Evolutionary conservation across 768 basidiomycete genomes (phyloP).

Genomic region (Psilocybe cubensis): DNA sequence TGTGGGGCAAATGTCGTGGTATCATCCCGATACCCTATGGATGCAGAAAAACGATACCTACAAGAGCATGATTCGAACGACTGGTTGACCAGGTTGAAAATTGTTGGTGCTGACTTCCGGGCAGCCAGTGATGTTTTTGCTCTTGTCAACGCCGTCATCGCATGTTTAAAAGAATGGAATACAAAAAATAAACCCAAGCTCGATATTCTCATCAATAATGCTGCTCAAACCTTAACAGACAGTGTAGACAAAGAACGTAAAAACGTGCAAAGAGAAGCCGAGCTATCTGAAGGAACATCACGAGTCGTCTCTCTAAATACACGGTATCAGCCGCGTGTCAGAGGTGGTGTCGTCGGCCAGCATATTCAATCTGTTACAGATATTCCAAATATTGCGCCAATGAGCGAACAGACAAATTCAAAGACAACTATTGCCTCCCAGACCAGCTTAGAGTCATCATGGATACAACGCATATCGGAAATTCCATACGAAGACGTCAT

Average conservation of each 20-base stretch:
- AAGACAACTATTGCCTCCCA: not conserved
- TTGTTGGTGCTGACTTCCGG: constrained; percentile 37
- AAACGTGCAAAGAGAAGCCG: constrained; percentile 27
- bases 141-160: constrained; percentile 29
- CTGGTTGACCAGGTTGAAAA: constrained; percentile 30
- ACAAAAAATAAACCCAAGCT: constrained; percentile 20
- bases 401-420: not conserved
- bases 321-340: constrained; percentile 21
- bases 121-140: constrained; percentile 34
- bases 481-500: constrained; percentile 41
- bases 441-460: constrained; percentile 26
- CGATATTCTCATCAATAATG: constrained; percentile 38
- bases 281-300: constrained; percentile 15
- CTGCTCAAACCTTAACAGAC: constrained; percentile 39
- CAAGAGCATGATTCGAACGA: constrained; percentile 27
- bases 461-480: constrained; percentile 35
- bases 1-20: constrained; percentile 33
- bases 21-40: constrained; percentile 35
- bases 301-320: constrained; percentile 11
- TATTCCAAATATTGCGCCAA: not conserved
- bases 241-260: constrained; percentile 27
- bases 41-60: constrained; percentile 32
- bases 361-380: not conserved
- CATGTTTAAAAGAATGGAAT: constrained; percentile 17
- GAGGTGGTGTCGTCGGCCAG: constrained; percentile 17